Evolutionary conservation across 2,329 filamentous ascomycete genomes (phyloP).

Genomic region (Trichoderma guizhouense): DNA sequence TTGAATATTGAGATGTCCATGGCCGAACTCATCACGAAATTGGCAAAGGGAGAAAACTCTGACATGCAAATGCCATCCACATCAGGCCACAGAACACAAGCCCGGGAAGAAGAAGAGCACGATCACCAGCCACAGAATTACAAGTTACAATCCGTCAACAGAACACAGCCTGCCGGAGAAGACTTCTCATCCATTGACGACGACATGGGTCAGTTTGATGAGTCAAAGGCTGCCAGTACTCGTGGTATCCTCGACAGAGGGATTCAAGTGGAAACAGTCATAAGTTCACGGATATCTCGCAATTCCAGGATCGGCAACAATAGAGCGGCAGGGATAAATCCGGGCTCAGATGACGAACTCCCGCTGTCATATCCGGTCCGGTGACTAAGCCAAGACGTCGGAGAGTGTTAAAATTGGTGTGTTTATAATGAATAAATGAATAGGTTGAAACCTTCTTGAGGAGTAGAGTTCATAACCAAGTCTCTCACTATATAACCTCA

Average conservation of each 20-base stretch:
- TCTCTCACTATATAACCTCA: neutral
- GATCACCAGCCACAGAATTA: neutral
- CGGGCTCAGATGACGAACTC: conserved; percentile 2
- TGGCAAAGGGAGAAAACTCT: conserved; percentile 23
- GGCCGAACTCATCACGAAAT: conserved; percentile 47
- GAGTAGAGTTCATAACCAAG: neutral
- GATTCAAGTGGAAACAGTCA: conserved; percentile 5
- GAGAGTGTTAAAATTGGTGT: neutral
- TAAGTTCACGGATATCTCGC: neutral
- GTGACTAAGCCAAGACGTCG: neutral
- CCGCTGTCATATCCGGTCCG: conserved; percentile 6
- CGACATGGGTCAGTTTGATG: neutral
- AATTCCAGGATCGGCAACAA: neutral
- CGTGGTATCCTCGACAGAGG: neutral
- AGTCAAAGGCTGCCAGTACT: neutral
- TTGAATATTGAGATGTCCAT: conserved; percentile 53
- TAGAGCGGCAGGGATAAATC: neutral
- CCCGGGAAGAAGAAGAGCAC: neutral
- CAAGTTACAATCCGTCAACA: neutral
- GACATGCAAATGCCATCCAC: conserved; percentile 4
- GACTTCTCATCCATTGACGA: conserved; percentile 9
- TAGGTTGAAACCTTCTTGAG: neutral
- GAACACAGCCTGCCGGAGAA: neutral
- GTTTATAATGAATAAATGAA: neutral
- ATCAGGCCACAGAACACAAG: neutral